Base-by-base conservation (phyloP, 495 filamentous ascomycete species). In the Tuber microsphaerosporum region DNA sequence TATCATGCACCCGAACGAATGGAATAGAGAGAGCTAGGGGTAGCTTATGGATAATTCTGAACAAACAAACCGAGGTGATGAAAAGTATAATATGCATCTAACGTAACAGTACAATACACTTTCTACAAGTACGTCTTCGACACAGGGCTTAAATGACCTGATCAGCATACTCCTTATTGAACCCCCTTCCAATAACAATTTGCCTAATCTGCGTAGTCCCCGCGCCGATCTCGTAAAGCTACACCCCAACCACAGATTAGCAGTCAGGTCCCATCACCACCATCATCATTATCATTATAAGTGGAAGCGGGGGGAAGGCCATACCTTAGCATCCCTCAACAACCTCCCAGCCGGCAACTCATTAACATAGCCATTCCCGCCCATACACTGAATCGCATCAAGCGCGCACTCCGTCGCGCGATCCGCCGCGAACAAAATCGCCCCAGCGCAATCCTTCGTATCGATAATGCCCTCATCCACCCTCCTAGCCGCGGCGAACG, bases 341-440 rank as follows among this genome's bases (percentile, higher is more conserved):
- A 99, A 85, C 69, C 95, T 86, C 34, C 93, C 94, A 12, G 92
- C 94, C 0, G 93, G 90, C 83, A 98, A 92, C 86, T 99, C 95
- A 84, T 97, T 97, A 78, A 95, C 88, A 84, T 98, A 99, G 7
- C 95, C 95, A 88, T 93, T 99, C 4, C 95, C 95, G 43, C 95
- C 95, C 84, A 99, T 88, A 44, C 97, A 86, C 85, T 99, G 95
- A 73, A 99, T 92, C n/a, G 91, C 92, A 83, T 98, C 95, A 5
- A 97, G 86, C 9, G 93, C 88, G 75, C 89, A 92, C 84, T 97
- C 93, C 3, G 94, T 97, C 2, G 95, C 95, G 14, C 93, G 86
- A 86, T 99, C 96, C 1, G 94, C 94, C 8, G 95, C 95, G 85
- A 97, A 97, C 73, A 98, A 85, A 72, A 99, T 98, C 6, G 92